phyloP scores from a whole-genome alignment of 2,329 filamentous ascomycete species.

The Albifimbria verrucaria region DNA sequence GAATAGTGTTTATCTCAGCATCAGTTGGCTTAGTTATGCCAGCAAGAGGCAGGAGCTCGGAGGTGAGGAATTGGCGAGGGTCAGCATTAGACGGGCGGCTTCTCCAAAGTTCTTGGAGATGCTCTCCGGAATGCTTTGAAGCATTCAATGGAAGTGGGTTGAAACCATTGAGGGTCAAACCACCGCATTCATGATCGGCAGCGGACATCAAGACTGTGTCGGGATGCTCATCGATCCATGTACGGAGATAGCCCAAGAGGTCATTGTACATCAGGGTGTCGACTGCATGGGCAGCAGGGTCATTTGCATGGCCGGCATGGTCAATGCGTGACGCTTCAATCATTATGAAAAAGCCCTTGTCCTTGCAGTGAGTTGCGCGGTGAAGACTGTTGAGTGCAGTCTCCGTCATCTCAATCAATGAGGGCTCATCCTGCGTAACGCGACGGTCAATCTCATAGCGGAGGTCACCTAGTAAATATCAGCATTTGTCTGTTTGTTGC shows the following conservation, averaged over 20 bases:
- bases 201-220: slow-evolving; percentile 32
- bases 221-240: slow-evolving; percentile 34
- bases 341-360: slow-evolving; percentile 28
- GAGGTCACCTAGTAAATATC: slow-evolving; percentile 17
- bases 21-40: slow-evolving; percentile 23
- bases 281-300: slow-evolving; percentile 48
- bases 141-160: slow-evolving; percentile 24
- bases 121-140: slow-evolving; percentile 22
- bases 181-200: slow-evolving; percentile 36
- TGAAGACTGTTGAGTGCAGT: slow-evolving; percentile 30
- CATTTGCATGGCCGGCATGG: slow-evolving; percentile 43
- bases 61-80: slow-evolving; percentile 21
- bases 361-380: slow-evolving; percentile 22
- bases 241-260: slow-evolving; percentile 27
- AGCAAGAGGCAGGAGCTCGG: slow-evolving; percentile 22
- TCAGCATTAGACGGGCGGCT: slow-evolving; percentile 19
- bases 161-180: slow-evolving; percentile 30
- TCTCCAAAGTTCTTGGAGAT: slow-evolving; percentile 20
- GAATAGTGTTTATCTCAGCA: slow-evolving; percentile 19
- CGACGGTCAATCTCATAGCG: slow-evolving; percentile 28
- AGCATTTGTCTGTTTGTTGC: no score
- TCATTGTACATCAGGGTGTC: slow-evolving; percentile 35
- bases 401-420: slow-evolving; percentile 21
- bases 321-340: slow-evolving; percentile 32
- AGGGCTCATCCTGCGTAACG: slow-evolving; percentile 15